Evolutionary conservation across 345 rosid species (phyloP).

Genomic region (Aquilaria sinensis): DNA sequence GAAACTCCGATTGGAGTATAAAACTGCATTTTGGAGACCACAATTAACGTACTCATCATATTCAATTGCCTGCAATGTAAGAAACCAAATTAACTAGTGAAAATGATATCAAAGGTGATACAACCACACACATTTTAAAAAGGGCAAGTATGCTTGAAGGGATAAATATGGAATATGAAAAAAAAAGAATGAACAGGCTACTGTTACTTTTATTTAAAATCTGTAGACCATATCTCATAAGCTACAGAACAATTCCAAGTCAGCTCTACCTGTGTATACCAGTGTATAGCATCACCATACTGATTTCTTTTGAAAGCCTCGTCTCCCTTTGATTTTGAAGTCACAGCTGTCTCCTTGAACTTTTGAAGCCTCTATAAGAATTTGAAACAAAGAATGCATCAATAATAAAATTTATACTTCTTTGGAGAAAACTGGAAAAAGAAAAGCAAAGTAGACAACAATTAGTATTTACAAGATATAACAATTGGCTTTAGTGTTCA

Average conservation of each 20-base stretch:
- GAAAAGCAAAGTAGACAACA: too few species aligned
- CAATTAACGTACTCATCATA: neutral
- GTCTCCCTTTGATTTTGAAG: neutral
- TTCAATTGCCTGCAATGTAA: neutral
- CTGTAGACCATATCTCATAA: neutral
- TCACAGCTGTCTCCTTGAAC: neutral
- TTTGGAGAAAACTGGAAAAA: neutral
- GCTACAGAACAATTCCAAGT: neutral
- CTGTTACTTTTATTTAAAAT: too few species aligned
- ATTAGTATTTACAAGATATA: too few species aligned
- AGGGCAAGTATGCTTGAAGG: neutral
- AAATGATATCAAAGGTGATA: too few species aligned
- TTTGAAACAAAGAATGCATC: neutral
- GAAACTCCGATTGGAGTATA: conserved; percentile 15
- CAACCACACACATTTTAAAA: neutral
- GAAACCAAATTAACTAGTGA: neutral
- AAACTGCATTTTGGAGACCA: conserved; percentile 1
- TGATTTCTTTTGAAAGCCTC: conserved; percentile 4
- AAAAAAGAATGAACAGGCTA: neutral
- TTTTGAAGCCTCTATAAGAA: conserved; percentile 5
- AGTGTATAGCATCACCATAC: conserved; percentile 1
- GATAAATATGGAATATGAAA: neutral
- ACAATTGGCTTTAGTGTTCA: too few species aligned
- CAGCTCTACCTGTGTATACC: neutral
- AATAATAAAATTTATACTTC: neutral